Evolutionary conservation across 2,329 filamentous ascomycete species (phyloP).

Genomic region (Fusarium ramigenum): DNA sequence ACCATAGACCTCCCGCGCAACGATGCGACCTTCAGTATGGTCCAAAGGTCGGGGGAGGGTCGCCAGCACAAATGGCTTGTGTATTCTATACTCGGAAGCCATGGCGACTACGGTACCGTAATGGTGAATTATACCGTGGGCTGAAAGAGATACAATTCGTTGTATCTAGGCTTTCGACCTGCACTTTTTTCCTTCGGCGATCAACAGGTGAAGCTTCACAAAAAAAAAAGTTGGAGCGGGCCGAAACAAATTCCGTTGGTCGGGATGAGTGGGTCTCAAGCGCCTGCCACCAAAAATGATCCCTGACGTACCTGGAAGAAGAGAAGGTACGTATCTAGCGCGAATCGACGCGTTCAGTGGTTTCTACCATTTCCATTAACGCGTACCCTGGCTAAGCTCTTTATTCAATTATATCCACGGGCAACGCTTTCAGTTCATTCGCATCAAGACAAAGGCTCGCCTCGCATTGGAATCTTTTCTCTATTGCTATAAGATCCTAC

Average conservation of each 20-base stretch:
- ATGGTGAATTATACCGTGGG: conserved; percentile 8
- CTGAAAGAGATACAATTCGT: conserved; percentile 35
- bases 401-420: conserved; percentile 14
- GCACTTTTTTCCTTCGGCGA: conserved; percentile 31
- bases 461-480: background rate
- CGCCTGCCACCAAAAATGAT: conserved; percentile 7
- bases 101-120: conserved; percentile 48
- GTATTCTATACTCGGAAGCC: conserved; percentile 69
- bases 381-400: conserved; percentile 34
- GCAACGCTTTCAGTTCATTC: conserved; percentile 24
- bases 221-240: conserved; percentile 50
- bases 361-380: conserved; percentile 40
- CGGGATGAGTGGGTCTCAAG: conserved; percentile 38
- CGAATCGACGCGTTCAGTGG: conserved; percentile 36
- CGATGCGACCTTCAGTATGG: conserved; percentile 59
- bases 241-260: conserved; percentile 49
- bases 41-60: conserved; percentile 68
- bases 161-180: conserved; percentile 24
- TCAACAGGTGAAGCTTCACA: conserved; percentile 42
- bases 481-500: background rate
- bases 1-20: conserved; percentile 69
- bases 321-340: conserved; percentile 35
- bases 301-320: conserved; percentile 32
- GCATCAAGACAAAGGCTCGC: conserved; percentile 8
- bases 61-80: conserved; percentile 71